Base-by-base conservation (phyloP, 2,329 filamentous ascomycete genomes). In the Fusarium kyushuense region DNA sequence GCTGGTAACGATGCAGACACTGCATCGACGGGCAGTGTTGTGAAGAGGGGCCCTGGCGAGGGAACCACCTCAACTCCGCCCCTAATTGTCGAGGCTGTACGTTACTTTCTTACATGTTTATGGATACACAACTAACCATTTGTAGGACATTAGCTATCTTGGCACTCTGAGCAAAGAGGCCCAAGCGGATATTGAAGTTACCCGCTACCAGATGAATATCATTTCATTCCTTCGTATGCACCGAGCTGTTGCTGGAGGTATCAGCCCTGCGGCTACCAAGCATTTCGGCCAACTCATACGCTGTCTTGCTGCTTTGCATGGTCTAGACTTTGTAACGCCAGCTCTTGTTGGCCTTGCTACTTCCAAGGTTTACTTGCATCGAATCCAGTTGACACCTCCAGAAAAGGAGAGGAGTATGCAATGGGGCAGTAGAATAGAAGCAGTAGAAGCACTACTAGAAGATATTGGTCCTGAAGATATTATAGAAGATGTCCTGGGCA, bases 151-250 rank as follows among this genome's bases (percentile, higher is more conserved):
- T 35, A 82, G 85, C 16, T 79, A 82, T 6, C 82, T 97, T 3
- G 84, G 87, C 5, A 80, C 83, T n/a, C 82, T 88, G 4, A 86
- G 86, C 55, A 80, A 84, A 4, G 75, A 84, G 4, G 88, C 92
- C 16, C 86, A 84, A 40, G 82, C 94, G 27, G 91, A 89, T 59
- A 86, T 94, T 21, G 94, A 97, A 69, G 87, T 97, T 4, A 84
- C 88, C 59, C 89, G 92, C 42, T 98, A 98, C 78, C 86, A 95
- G 60, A 90, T 95, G 83, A 95, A 98, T 78, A 88, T 98, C 36
- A 83, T 95, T 51, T 88, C 94, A 5, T 97, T 97, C 76, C 84
- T 98, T 70, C 90, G 96, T 29, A 86, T 96, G 77, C 94, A 97
- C 79, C 90, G 95, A 54, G 94, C 93, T 48, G 92, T 97, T 27